Evolutionary conservation across 768 basidiomycete species (phyloP), one percentile per base, ranked within the genome.

Genomic region (Heimioporus sp.): DNA sequence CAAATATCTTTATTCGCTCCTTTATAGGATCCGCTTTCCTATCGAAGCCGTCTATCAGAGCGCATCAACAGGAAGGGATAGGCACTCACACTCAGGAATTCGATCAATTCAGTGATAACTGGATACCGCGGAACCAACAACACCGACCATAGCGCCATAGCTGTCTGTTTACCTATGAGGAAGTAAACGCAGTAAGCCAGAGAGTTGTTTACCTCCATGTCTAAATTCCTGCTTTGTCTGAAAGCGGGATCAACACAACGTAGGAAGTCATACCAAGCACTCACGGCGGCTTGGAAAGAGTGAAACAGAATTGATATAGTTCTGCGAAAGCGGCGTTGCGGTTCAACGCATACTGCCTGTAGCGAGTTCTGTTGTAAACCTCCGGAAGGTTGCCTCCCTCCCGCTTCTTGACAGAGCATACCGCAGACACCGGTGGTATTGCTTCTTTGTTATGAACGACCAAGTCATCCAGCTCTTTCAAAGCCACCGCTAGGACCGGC

Each of bases 1-100:
- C 91, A 94, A 10, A 92, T 70, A 69, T 94, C 91, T 62, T 89
- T 89, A 67, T 90, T 92, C 13, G 84, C 81, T 0, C 85, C 87
- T 62, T 85, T 91, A 70, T 89, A 90, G 4, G 72, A 76, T 8
- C 77, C 80, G 53, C 68, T 74, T 46, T 80, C 71, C 71, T 76
- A 50, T 48, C 35, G 11, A 35, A 10, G 21, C 45, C 9, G 39
- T 43, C 7, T 9, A 38, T 43, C 11, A 42, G 19, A 30, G 30
- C 30, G 36, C 28, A 5, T 34, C 31, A 38, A 48, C 39, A 37
- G 42, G 28, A 19, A 20, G 4, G 31, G 2, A 28, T 4, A 13
- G 5, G 68, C 77, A 9, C 55, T 57, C 56, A 90, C 91, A 42
- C 63, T 72, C 51, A 93, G 82, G 63, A 84, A 93, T 39, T 77